These are phyloP conservation scores for Cryptosporidium baileyi DNA, from an alignment of 169 alveolate genomes.

Conservation along the genomic window DNA sequence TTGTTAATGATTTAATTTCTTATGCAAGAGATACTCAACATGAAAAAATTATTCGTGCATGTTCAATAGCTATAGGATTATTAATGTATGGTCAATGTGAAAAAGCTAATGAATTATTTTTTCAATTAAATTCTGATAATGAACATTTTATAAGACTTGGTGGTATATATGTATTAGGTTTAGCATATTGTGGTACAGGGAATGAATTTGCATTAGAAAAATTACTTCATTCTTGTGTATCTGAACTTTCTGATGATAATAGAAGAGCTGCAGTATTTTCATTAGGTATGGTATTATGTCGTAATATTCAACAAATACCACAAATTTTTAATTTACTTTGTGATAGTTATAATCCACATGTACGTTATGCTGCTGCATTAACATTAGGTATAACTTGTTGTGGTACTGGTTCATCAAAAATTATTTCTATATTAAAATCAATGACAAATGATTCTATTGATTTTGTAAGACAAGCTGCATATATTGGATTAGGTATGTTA, in stretches of 20 bases:
- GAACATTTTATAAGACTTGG: conserved; percentile 98
- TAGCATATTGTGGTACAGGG: conserved; percentile 97
- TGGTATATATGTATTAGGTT: conserved; percentile 94
- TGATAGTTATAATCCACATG: conserved; percentile 97
- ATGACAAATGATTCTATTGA: conserved; percentile 93
- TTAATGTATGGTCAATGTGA: conserved; percentile 91
- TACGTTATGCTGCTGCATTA: conserved; percentile 97
- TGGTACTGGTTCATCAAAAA: conserved; percentile 91
- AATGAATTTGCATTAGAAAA: conserved; percentile 89
- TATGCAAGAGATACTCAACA: conserved; percentile 97
- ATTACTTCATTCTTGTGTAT: conserved; percentile 93
- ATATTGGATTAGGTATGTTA: conserved; percentile 85
- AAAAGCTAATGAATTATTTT: conserved; percentile 90
- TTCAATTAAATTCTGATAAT: conserved; percentile 85
- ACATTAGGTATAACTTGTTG: conserved; percentile 98
- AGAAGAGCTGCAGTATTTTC: conserved; percentile 98
- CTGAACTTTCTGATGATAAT: conserved; percentile 99
- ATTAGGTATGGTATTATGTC: conserved; percentile 90
- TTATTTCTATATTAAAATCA: conserved; percentile 90
- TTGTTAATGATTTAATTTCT: conserved; percentile 88
- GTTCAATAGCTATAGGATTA: conserved; percentile 93
- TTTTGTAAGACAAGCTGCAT: conserved; percentile 97
- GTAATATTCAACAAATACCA: conserved; percentile 84
- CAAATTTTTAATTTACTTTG: conserved; percentile 88
- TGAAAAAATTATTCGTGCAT: conserved; percentile 96